A percentile compares a stretch with the other conserved stretches of the same genome.
Conservation (phyloP, 2,329 filamentous ascomycete species). For the Fusarium sp. region DNA sequence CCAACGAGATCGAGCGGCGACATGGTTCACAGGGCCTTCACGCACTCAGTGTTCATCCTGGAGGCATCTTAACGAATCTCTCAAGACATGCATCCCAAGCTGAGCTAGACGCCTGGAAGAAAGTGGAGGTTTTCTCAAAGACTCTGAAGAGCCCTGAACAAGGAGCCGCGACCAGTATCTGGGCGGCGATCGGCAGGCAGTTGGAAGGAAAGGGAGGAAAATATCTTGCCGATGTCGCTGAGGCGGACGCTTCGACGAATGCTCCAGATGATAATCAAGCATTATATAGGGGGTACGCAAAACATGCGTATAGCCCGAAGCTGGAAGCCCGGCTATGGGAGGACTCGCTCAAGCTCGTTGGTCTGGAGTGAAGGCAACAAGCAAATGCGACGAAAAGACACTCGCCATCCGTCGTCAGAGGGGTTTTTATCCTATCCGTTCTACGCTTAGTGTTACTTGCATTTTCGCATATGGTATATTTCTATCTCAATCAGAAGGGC, state of each 20-base stretch:
- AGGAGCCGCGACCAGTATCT: conserved; percentile 43
- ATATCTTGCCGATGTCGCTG: conserved; percentile 33
- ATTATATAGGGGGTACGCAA: conserved; percentile 7
- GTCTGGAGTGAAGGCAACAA: conserved; percentile 19
- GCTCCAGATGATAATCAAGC: neutral
- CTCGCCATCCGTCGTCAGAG: no score
- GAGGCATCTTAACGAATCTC: neutral
- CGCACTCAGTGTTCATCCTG: conserved; percentile 39
- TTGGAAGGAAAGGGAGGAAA: conserved; percentile 39
- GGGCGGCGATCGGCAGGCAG: conserved; percentile 37
- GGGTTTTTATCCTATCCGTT: no score
- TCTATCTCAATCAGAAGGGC: no score
- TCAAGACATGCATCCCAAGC: neutral
- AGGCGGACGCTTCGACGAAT: conserved; percentile 18
- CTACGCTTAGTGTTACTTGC: no score
- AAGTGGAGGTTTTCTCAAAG: no score
- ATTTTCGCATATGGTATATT: no score
- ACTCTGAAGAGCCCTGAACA: conserved; percentile 29
- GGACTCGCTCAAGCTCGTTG: conserved; percentile 37
- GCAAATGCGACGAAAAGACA: no score
- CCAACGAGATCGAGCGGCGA: conserved; percentile 41
- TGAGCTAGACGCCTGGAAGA: no score
- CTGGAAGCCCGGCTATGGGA: conserved; percentile 33
- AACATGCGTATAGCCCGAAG: conserved; percentile 30
- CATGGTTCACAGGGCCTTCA: conserved; percentile 30